Evolutionary conservation across 1,284 basidiomycete species (phyloP).

Genomic region (Waitea zeae): DNA sequence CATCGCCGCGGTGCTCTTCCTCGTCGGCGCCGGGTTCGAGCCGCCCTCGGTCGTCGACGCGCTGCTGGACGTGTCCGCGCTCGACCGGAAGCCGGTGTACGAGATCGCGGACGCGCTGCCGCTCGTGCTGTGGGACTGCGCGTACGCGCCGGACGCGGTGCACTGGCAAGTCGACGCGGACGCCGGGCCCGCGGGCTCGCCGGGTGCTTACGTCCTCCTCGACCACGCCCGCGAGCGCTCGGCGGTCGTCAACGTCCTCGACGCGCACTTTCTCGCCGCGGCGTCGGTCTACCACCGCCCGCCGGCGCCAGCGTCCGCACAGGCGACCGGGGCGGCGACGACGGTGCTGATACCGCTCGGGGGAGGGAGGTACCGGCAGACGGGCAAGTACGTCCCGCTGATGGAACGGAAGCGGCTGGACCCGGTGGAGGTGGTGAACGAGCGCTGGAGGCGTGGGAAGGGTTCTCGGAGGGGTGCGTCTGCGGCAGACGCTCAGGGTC

Average conservation of each 20-base stretch:
- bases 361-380: slow-evolving; percentile 47
- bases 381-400: slow-evolving; percentile 48
- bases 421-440: slow-evolving; percentile 57
- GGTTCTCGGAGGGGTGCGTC: slow-evolving; percentile 20
- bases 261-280: slow-evolving; percentile 44
- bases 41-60: slow-evolving; percentile 51
- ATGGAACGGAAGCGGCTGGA: slow-evolving; percentile 50
- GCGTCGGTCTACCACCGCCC: slow-evolving; percentile 27
- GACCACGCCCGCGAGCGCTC: slow-evolving; percentile 33
- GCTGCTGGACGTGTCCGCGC: slow-evolving; percentile 64
- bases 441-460: slow-evolving; percentile 57
- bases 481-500: too few relatives aligned
- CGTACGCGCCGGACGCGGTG: slow-evolving; percentile 50
- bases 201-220: too few relatives aligned
- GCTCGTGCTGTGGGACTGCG: slow-evolving; percentile 86
- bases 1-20: slow-evolving; percentile 86
- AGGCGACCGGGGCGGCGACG: slow-evolving; percentile 8
- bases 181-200: slow-evolving; percentile 13
- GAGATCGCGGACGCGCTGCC: slow-evolving; percentile 88
- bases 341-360: slow-evolving; percentile 49
- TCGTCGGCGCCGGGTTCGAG: slow-evolving; percentile 78
- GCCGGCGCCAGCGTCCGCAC: slow-evolving; percentile 18
- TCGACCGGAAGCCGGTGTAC: slow-evolving; percentile 75
- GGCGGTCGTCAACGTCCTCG: slow-evolving; percentile 36
- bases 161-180: slow-evolving; percentile 57